phyloP scores from a whole-genome alignment of 192 early-diverging fungal genomes.

The Linnemannia hyalina region DNA sequence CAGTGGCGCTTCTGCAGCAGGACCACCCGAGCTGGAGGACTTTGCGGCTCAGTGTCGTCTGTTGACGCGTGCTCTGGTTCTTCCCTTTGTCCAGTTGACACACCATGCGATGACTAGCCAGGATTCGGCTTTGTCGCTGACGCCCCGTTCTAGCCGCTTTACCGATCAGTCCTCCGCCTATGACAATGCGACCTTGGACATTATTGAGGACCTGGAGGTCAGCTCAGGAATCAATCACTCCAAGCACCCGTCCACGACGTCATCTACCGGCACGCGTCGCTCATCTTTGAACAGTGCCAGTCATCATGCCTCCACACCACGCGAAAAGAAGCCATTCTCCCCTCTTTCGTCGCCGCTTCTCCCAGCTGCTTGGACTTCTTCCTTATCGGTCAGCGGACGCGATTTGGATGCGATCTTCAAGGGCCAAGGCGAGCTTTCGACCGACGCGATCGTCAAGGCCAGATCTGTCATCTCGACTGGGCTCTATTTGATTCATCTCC shows the following conservation, averaged over 20 bases:
- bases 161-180: constrained; percentile 1
- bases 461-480: constrained; percentile 40
- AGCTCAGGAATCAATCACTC: background rate
- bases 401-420: constrained; percentile 44
- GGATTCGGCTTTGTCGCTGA: constrained; percentile 37
- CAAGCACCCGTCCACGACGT: constrained; percentile 16
- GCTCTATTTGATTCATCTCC: constrained; percentile 54
- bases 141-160: constrained; percentile 11
- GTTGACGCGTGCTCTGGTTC: constrained; percentile 54
- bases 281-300: constrained; percentile 9
- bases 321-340: background rate
- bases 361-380: constrained; percentile 4
- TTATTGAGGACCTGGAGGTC: constrained; percentile 10
- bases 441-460: constrained; percentile 41
- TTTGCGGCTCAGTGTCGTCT: constrained; percentile 60
- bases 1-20: constrained; percentile 18
- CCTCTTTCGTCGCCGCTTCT: background rate
- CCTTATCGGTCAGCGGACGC: constrained; percentile 19
- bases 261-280: constrained; percentile 21
- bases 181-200: constrained; percentile 15
- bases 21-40: constrained; percentile 55
- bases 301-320: background rate
- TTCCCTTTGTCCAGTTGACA: constrained; percentile 59
- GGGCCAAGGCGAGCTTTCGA: constrained; percentile 17
- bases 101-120: constrained; percentile 59